Conservation (phyloP, 2,329 filamentous ascomycete species). For the Pezicula neosporulosa region DNA sequence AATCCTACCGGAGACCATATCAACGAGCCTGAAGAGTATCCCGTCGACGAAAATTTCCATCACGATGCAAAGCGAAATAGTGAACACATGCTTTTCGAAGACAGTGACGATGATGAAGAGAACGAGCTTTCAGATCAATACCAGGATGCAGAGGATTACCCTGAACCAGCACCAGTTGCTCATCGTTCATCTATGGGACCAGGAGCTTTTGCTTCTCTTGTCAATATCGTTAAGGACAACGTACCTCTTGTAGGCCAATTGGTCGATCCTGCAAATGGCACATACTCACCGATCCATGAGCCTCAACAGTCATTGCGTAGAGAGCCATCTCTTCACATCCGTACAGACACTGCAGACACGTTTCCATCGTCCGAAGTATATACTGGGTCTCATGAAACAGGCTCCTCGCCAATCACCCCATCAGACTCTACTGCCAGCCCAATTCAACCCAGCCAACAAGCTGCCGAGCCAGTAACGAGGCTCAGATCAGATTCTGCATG, state of each 20-base stretch:
- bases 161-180: background rate
- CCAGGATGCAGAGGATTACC: background rate
- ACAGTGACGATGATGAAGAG: background rate
- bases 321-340: slow-evolving; percentile 7
- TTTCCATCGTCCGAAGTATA: slow-evolving; percentile 20
- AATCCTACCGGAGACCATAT: too few species aligned
- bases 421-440: slow-evolving; percentile 12
- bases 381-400: slow-evolving; percentile 14
- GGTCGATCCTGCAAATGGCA: background rate
- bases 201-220: slow-evolving; percentile 3
- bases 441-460: slow-evolving; percentile 5
- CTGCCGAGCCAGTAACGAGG: slow-evolving; percentile 11
- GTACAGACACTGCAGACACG: slow-evolving; percentile 21
- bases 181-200: slow-evolving; percentile 3
- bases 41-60: slow-evolving; percentile 1
- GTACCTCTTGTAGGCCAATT: slow-evolving; percentile 1
- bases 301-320: background rate
- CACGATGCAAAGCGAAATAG: slow-evolving; percentile 1
- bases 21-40: background rate
- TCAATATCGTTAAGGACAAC: slow-evolving; percentile 5
- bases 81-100: background rate
- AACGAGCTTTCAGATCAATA: background rate
- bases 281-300: background rate
- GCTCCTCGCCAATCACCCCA: slow-evolving; percentile 11
- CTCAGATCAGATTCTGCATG: slow-evolving; percentile 9